These are phyloP conservation scores for Diaporthe caulivora DNA, from an alignment of 2,329 filamentous ascomycete species.

Conservation along the genomic window DNA sequence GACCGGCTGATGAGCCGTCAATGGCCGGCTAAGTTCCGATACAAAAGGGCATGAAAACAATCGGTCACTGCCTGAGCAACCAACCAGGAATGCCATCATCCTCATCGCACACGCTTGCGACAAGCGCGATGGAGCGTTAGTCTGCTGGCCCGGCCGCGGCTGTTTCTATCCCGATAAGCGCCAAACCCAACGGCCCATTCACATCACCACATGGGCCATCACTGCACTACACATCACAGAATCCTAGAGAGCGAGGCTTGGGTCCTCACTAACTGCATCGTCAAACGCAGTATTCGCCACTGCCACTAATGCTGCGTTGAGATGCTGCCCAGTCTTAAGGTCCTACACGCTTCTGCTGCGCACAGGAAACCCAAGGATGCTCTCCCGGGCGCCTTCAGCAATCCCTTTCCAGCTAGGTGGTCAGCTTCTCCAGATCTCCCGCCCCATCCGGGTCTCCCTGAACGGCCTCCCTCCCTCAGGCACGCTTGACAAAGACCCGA, in stretches of 20 bases:
- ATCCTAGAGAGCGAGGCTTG: background rate
- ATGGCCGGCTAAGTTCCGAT: slow-evolving; percentile 15
- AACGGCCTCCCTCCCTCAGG: background rate
- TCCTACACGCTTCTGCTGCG: background rate
- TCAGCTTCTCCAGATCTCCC: slow-evolving; percentile 21
- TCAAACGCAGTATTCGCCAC: background rate
- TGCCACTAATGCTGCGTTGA: background rate
- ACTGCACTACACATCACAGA: background rate
- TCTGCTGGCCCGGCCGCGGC: slow-evolving; percentile 18
- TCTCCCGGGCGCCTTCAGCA: background rate
- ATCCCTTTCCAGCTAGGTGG: background rate
- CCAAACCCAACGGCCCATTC: background rate
- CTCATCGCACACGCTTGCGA: background rate
- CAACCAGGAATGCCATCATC: background rate
- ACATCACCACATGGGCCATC: background rate
- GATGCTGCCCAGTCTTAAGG: background rate
- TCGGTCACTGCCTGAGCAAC: background rate
- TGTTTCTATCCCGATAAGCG: slow-evolving; percentile 26
- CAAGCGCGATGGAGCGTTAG: slow-evolving; percentile 29
- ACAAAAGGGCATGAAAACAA: background rate
- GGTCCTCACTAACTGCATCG: background rate
- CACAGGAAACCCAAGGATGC: background rate
- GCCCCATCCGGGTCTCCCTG: slow-evolving; percentile 24
- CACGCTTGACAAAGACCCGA: slow-evolving; percentile 22
- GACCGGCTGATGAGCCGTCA: background rate